Percentiles rank a stretch among this genome's conserved stretches.
Conservation (phyloP, 177 flowering plant species). For the Vitis hybrid region DNA sequence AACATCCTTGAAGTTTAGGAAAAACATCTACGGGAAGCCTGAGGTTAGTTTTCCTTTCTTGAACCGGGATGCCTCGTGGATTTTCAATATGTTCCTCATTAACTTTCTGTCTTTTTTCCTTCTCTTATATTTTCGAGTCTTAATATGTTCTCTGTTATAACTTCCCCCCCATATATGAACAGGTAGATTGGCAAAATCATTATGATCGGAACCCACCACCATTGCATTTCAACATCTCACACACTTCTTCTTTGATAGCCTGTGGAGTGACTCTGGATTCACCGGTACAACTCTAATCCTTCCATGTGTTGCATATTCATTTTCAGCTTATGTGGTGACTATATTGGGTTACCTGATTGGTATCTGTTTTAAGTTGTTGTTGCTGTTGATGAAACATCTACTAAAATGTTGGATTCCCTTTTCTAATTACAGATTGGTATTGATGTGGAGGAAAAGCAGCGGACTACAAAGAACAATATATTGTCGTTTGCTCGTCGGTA, state of each 20-base stretch:
- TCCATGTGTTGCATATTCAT: not conserved
- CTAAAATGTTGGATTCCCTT: conserved; percentile 10
- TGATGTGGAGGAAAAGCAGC: conserved; percentile 87
- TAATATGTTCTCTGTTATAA: not conserved
- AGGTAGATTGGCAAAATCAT: conserved; percentile 68
- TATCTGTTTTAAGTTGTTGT: not conserved
- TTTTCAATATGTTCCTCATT: not conserved
- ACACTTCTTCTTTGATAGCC: conserved; percentile 84
- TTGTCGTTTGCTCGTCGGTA: conserved; percentile 72
- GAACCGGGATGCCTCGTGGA: not conserved
- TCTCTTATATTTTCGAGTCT: not conserved
- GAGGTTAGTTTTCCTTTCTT: conserved; percentile 53
- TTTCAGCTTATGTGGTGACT: conserved; percentile 5
- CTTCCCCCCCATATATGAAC: conserved; percentile 5
- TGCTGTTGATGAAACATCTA: conserved; percentile 1
- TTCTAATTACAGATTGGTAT: conserved; percentile 65
- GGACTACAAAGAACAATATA: conserved; percentile 50
- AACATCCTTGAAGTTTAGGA: conserved; percentile 66
- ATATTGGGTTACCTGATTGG: not conserved
- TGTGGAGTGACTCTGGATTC: conserved; percentile 81
- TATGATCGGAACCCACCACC: conserved; percentile 44
- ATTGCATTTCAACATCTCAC: conserved; percentile 85
- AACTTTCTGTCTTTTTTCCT: conserved; percentile 1
- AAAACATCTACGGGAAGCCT: conserved; percentile 85
- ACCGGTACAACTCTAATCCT: conserved; percentile 40